phyloP scores from a whole-genome alignment of 139 green algal genomes.

The Micractinium conductrix region DNA sequence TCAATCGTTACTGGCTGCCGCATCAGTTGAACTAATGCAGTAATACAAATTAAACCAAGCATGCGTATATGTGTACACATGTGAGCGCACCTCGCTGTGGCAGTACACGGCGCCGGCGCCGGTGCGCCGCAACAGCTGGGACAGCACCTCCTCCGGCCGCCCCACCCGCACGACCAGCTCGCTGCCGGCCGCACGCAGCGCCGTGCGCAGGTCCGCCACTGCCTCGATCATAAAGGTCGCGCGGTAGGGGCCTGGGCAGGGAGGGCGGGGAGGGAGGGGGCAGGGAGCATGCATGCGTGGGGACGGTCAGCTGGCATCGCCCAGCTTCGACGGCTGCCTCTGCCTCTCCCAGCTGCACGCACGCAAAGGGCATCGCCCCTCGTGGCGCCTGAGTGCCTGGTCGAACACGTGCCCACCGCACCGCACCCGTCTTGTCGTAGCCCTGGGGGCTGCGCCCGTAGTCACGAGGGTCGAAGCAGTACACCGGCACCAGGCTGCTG shows the following conservation, averaged over 20 bases:
- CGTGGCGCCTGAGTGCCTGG: background rate
- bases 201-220: conserved; percentile 62
- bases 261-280: background rate
- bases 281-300: background rate
- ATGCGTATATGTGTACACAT: too few species aligned
- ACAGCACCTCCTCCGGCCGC: conserved; percentile 58
- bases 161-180: conserved; percentile 71
- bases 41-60: too few species aligned
- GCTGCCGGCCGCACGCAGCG: conserved; percentile 46
- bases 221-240: conserved; percentile 63
- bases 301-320: background rate
- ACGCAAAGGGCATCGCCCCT: background rate
- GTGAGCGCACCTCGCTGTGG: conserved; percentile 64
- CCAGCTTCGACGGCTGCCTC: background rate
- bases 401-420: background rate
- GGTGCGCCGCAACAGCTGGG: conserved; percentile 29
- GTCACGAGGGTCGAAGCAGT: conserved; percentile 70
- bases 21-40: too few species aligned
- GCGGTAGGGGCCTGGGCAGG: conserved; percentile 35
- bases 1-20: too few species aligned
- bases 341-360: background rate
- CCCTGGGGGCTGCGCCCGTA: conserved; percentile 53
- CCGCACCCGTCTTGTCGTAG: conserved; percentile 53
- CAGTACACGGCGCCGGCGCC: conserved; percentile 60
- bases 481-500: conserved; percentile 58